phyloP scores from a whole-genome alignment of 164 flowering plant genomes.

The grape (Vitis vinifera) region ASM3070453v1 NC_081808.1:2112501-2113000 shows the following conservation, averaged over 20 bases:
- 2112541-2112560: neutral
- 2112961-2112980: too few species aligned
- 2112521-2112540: too few species aligned
- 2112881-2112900: too few species aligned
- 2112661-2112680: slow-evolving; percentile 94
- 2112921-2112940: too few species aligned
- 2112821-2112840: neutral
- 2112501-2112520: neutral
- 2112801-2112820: neutral
- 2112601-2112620: slow-evolving; percentile 97
- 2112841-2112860: too few species aligned
- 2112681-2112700: slow-evolving; percentile 91
- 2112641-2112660: slow-evolving; percentile 95
- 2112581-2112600: slow-evolving; percentile 98
- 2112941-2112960: too few species aligned
- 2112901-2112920: too few species aligned
- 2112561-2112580: slow-evolving; percentile 46
- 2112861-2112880: too few species aligned
- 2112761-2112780: too few species aligned
- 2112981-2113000: too few species aligned
- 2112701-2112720: slow-evolving; percentile 94
- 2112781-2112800: too few species aligned
- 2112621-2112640: slow-evolving; percentile 98
- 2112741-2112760: slow-evolving; percentile 57
- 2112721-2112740: slow-evolving; percentile 92